These are phyloP conservation scores for Penicillium desertorum DNA, from an alignment of 495 filamentous ascomycete species.

Conservation along the genomic window DNA sequence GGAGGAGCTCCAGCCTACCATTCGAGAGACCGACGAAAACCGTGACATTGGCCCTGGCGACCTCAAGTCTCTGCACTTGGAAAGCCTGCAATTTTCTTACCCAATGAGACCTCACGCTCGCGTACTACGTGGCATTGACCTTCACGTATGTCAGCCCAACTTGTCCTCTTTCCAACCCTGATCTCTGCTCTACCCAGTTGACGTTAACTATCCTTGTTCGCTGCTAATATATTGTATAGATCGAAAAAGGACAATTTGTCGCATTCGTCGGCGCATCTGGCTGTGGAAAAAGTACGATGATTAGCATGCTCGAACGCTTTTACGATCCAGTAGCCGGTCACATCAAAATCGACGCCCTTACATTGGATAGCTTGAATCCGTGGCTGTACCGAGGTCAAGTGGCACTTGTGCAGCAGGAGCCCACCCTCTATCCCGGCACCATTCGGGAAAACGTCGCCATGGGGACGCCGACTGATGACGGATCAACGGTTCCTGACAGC, in stretches of 20 bases:
- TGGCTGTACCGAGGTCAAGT: slow-evolving; percentile 26
- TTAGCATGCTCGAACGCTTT: slow-evolving; percentile 56
- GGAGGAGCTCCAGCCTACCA: slow-evolving; percentile 32
- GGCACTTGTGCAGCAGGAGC: slow-evolving; percentile 44
- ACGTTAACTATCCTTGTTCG: not conserved
- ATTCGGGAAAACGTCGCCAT: slow-evolving; percentile 50
- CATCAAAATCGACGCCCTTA: slow-evolving; percentile 29
- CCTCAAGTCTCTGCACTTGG: slow-evolving; percentile 42
- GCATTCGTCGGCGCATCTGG: slow-evolving; percentile 59
- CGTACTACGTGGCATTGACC: slow-evolving; percentile 15
- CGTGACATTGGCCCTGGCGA: slow-evolving; percentile 22
- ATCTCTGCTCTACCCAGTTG: not conserved
- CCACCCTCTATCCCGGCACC: slow-evolving; percentile 41
- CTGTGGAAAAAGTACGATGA: slow-evolving; percentile 57
- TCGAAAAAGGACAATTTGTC: slow-evolving; percentile 39
- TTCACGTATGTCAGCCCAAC: slow-evolving; percentile 6
- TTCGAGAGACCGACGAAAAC: slow-evolving; percentile 40
- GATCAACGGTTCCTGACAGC: slow-evolving; percentile 14
- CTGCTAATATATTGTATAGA: slow-evolving; percentile 13
- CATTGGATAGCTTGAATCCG: slow-evolving; percentile 19
- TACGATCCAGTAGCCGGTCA: slow-evolving; percentile 43
- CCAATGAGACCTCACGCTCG: slow-evolving; percentile 28
- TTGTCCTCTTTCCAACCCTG: not conserved
- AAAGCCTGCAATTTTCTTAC: slow-evolving; percentile 60
- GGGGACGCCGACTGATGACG: slow-evolving; percentile 23